Conservation (phyloP, 75 land plant genomes). For the Cunninghamia lanceolata region DNA sequence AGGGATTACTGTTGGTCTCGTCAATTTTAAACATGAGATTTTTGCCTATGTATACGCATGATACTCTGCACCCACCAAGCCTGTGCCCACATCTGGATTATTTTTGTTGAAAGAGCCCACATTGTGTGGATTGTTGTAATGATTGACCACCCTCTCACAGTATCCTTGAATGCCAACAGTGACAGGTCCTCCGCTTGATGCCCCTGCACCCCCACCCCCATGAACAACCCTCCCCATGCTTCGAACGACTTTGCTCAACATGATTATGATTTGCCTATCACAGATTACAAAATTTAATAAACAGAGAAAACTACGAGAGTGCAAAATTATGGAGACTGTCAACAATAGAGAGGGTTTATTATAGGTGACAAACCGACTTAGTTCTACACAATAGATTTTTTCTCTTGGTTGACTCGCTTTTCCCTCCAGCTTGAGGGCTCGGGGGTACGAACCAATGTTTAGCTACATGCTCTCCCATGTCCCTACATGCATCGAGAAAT, state of each 20-base stretch:
- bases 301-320: not conserved
- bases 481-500: no score
- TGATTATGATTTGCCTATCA: not conserved
- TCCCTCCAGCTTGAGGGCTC: no score
- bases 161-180: slow-evolving; percentile 23
- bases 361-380: not conserved
- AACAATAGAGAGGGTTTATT: not conserved
- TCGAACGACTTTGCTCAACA: not conserved
- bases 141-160: slow-evolving; percentile 83
- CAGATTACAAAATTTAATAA: not conserved
- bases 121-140: slow-evolving; percentile 91
- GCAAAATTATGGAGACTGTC: not conserved
- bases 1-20: slow-evolving; percentile 56
- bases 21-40: slow-evolving; percentile 54
- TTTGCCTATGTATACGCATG: slow-evolving; percentile 52
- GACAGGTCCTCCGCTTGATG: not conserved
- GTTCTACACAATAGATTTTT: not conserved
- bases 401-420: no score
- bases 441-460: no score
- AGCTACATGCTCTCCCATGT: no score
- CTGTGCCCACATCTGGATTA: slow-evolving; percentile 90
- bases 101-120: slow-evolving; percentile 89
- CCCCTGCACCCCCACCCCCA: not conserved
- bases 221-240: not conserved
- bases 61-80: slow-evolving; percentile 82